Evolutionary conservation across 805 yeast species (phyloP).

Genomic region (Metschnikowia picachoensis): DNA sequence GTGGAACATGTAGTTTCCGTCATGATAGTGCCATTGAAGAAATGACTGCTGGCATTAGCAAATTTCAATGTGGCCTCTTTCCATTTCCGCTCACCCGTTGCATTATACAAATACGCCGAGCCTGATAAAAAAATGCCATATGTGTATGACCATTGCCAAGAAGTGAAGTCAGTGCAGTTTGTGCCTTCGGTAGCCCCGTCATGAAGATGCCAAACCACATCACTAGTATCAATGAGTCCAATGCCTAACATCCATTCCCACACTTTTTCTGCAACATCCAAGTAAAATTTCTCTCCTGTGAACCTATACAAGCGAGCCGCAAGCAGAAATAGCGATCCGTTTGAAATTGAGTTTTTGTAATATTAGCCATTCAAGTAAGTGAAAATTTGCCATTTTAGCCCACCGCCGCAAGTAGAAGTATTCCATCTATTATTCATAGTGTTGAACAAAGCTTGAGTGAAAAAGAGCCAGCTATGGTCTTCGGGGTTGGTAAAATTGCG

Average conservation of each 20-base stretch:
- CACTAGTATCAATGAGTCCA: constrained; percentile 18
- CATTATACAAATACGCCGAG: constrained; percentile 63
- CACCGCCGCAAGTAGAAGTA: constrained; percentile 35
- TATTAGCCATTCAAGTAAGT: constrained; percentile 45
- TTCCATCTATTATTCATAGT: constrained; percentile 47
- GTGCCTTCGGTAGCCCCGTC: constrained; percentile 51
- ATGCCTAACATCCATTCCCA: constrained; percentile 43
- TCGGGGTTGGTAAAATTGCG: constrained; percentile 33
- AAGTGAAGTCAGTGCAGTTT: constrained; percentile 47
- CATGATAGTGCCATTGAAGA: constrained; percentile 48
- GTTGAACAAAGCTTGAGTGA: constrained; percentile 42
- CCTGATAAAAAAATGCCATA: constrained; percentile 67
- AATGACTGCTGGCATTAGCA: constrained; percentile 31
- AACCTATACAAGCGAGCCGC: constrained; percentile 44
- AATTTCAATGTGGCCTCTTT: constrained; percentile 33
- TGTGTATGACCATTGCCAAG: constrained; percentile 62
- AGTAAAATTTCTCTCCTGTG: constrained; percentile 38
- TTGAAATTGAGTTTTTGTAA: constrained; percentile 43
- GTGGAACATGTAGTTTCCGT: constrained; percentile 60
- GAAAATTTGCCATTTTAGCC: constrained; percentile 47
- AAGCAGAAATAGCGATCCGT: constrained; percentile 42
- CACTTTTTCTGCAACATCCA: constrained; percentile 39
- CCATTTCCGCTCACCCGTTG: constrained; percentile 49
- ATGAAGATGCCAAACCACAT: constrained; percentile 28
- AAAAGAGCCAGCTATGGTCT: constrained; percentile 36